A percentile compares a stretch with the other conserved stretches of the same genome.
Evolutionary conservation across 176 grass and related monocot species (phyloP).

Genomic region (bread wheat (Triticum aestivum)): DNA sequence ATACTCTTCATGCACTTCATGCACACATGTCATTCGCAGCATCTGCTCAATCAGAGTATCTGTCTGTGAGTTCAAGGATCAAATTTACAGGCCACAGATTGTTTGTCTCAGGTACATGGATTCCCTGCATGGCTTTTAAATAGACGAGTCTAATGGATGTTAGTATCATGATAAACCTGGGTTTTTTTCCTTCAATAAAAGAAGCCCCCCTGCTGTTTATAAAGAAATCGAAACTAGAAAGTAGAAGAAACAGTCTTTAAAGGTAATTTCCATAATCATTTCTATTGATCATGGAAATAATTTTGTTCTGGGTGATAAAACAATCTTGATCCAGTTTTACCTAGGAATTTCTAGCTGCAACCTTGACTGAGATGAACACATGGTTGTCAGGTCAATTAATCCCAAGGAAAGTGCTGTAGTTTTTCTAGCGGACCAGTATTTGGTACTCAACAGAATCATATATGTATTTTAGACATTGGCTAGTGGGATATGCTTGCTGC

Average conservation of each 20-base stretch:
- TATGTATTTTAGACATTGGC: background rate
- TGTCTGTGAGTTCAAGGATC: slow-evolving; percentile 12
- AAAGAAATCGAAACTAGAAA: slow-evolving; percentile 2
- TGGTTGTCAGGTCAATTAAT: background rate
- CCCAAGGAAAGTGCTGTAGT: background rate
- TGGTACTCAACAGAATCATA: background rate
- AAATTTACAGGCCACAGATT: slow-evolving; percentile 21
- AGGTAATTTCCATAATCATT: slow-evolving; percentile 16
- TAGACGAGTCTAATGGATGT: background rate
- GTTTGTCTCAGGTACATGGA: slow-evolving; percentile 12
- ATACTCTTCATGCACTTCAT: slow-evolving; percentile 10
- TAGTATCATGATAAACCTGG: background rate
- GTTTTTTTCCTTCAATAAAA: background rate
- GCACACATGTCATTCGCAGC: background rate
- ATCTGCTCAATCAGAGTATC: background rate
- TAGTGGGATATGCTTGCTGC: background rate
- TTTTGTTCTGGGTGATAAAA: background rate
- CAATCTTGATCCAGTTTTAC: slow-evolving; percentile 6
- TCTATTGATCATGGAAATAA: slow-evolving; percentile 4
- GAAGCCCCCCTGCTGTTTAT: background rate
- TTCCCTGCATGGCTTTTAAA: background rate
- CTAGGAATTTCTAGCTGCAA: slow-evolving; percentile 12
- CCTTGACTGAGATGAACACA: background rate
- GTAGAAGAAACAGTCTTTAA: slow-evolving; percentile 11
- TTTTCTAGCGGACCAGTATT: background rate